Evolutionary conservation across 2,329 filamentous ascomycete genomes (phyloP), one percentile per base, ranked within the genome.

Genomic region (Microdochium bolleyi): DNA sequence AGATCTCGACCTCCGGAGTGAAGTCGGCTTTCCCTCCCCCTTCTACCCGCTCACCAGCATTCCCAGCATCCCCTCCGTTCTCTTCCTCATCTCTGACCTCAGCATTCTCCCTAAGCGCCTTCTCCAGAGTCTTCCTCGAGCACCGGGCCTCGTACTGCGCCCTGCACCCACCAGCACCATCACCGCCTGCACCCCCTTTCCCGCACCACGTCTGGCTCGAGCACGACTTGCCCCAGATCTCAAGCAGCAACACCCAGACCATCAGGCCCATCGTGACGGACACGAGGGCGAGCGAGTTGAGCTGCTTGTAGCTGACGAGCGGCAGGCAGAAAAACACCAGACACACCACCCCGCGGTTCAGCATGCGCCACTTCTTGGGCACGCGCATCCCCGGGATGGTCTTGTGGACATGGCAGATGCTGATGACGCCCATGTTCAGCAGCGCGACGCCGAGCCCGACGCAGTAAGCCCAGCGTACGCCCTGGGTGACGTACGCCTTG

Each of bases 401-500:
- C 56, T 79, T 80, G 67, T 85, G 82, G 37, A 75, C 67, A 60
- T 86, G 82, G 13, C 71, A 71, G 19, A 75, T 60, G 1, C 79
- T 75, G 49, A 85, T 83, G 51, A 78, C 56, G 9, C 67, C 70
- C 75, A 83, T 84, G 58, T 68, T 74, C 11, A 76, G 61, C 4
- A 85, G 66, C 0, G 80, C 73, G 14, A 82, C 67, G 24, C 77
- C 80, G 2, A 85, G 70, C 1, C 83, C 83, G n/a, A 71, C 74
- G 63, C 82, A 85, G 64, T 85, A 86, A 64, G 82, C 85, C 72
- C 80, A 83, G 14, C 80, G 73, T 19, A 84, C 70, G 2, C 79
- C 81, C 8, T 65, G 55, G 5, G 69, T 61, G n/a, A 85, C 67
- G n/a, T 79, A 68, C 0, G 66, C 64, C 52, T 78, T 75, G 1